Evolutionary conservation across 495 filamentous ascomycete genomes (phyloP).

Genomic region (Geoglossum glabrum): DNA sequence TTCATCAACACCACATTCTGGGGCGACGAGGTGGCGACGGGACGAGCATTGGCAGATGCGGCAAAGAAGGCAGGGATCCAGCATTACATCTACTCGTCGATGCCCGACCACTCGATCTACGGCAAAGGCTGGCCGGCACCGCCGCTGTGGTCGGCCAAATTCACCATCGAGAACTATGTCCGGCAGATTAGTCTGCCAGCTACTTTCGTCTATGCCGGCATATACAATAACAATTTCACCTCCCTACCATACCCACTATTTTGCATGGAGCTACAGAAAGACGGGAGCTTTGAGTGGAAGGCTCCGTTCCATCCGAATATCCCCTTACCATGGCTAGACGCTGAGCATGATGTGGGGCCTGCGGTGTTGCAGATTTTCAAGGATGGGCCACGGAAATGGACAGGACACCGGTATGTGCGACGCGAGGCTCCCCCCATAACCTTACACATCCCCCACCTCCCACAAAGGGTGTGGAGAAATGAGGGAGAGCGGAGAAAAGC

Average conservation of each 20-base stretch:
- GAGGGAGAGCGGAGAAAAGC: not conserved
- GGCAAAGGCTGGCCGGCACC: slow-evolving; percentile 59
- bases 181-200: slow-evolving; percentile 63
- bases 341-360: slow-evolving; percentile 92
- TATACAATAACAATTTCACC: slow-evolving; percentile 99
- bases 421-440: slow-evolving; percentile 1
- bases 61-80: slow-evolving; percentile 67
- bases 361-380: slow-evolving; percentile 90
- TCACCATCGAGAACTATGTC: slow-evolving; percentile 77
- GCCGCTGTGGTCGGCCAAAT: slow-evolving; percentile 83
- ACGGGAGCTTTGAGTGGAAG: slow-evolving; percentile 81
- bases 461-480: not conserved
- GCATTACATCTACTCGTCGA: slow-evolving; percentile 89
- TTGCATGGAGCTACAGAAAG: slow-evolving; percentile 66
- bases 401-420: slow-evolving; percentile 44
- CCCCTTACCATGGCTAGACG: slow-evolving; percentile 87
- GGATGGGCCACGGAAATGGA: slow-evolving; percentile 73
- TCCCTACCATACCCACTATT: slow-evolving; percentile 82
- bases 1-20: slow-evolving; percentile 99
- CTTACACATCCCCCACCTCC: slow-evolving; percentile 1
- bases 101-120: slow-evolving; percentile 75
- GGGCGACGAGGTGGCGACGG: slow-evolving; percentile 82
- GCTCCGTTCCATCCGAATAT: slow-evolving; percentile 83
- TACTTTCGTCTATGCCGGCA: slow-evolving; percentile 88
- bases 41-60: slow-evolving; percentile 68